Conservation (phyloP, 169 alveolate genomes). For the Plasmodium vivax region DNA sequence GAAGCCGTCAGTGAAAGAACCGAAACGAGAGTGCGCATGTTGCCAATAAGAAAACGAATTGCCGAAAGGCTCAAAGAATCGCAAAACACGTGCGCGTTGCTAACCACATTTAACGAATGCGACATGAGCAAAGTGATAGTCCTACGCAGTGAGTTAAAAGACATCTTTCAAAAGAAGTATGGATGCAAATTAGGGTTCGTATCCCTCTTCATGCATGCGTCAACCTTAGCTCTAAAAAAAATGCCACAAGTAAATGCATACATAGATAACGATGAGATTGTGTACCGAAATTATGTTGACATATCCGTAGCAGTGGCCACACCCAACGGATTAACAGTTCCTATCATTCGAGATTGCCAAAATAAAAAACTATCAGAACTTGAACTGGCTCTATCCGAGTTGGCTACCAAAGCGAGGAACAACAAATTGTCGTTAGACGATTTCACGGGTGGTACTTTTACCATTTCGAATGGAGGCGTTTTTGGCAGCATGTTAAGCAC, state of each 20-base stretch:
- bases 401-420: constrained; percentile 92
- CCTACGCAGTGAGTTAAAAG: constrained; percentile 83
- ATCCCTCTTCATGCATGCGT: constrained; percentile 88
- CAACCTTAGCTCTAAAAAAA: constrained; percentile 85
- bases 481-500: constrained; percentile 97
- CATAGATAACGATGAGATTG: constrained; percentile 90
- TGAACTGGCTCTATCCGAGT: constrained; percentile 86
- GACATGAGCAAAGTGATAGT: constrained; percentile 88
- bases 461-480: constrained; percentile 97
- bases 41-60: constrained; percentile 92
- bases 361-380: constrained; percentile 89
- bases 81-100: constrained; percentile 93
- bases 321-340: constrained; percentile 96
- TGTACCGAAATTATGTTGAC: constrained; percentile 93
- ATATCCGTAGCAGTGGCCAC: constrained; percentile 97
- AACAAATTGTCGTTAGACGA: constrained; percentile 93
- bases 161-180: constrained; percentile 80
- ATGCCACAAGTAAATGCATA: constrained; percentile 89
- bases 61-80: constrained; percentile 94
- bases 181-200: constrained; percentile 86
- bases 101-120: constrained; percentile 94
- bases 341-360: constrained; percentile 94
- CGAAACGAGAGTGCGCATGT: constrained; percentile 89
- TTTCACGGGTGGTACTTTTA: constrained; percentile 97
- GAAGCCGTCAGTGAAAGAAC: constrained; percentile 79